A percentile compares a stretch with the other conserved stretches of the same genome.
Conservation (phyloP, 768 basidiomycete species). For the Panellus pusillus region DNA sequence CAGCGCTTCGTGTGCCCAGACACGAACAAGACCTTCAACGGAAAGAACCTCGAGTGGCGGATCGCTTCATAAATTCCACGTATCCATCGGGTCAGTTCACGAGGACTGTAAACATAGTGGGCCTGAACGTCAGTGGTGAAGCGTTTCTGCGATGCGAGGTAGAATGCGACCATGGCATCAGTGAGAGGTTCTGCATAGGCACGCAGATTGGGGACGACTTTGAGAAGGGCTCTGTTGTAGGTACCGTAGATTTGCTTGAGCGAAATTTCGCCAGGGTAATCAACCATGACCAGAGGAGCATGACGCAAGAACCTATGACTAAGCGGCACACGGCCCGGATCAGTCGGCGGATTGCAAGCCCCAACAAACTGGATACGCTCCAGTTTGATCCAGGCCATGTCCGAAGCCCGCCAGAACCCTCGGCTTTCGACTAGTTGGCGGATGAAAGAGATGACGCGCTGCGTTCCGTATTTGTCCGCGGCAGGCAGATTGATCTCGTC, state of each 20-base stretch:
- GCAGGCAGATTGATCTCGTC: constrained; percentile 99
- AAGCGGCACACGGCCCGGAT: constrained; percentile 98
- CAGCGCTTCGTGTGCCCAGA: constrained; percentile 98
- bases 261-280: constrained; percentile 96
- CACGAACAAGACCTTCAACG: constrained; percentile 91
- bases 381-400: constrained; percentile 96
- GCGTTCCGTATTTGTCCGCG: constrained; percentile 96
- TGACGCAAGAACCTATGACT: constrained; percentile 97
- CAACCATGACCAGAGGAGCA: constrained; percentile 97
- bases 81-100: constrained; percentile 97
- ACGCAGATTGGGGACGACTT: constrained; percentile 91
- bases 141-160: constrained; percentile 87
- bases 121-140: constrained; percentile 98
- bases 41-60: constrained; percentile 90
- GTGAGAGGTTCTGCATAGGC: constrained; percentile 94
- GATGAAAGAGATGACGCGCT: constrained; percentile 97
- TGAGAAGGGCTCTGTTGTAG: constrained; percentile 93
- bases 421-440: constrained; percentile 94
- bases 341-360: constrained; percentile 98
- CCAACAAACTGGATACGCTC: constrained; percentile 99
- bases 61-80: constrained; percentile 98
- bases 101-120: constrained; percentile 98
- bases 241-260: constrained; percentile 98
- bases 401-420: constrained; percentile 91
- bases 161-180: constrained; percentile 96